phyloP scores from a whole-genome alignment of 2,329 filamentous ascomycete genomes.

The Fusarium palustre region DNA sequence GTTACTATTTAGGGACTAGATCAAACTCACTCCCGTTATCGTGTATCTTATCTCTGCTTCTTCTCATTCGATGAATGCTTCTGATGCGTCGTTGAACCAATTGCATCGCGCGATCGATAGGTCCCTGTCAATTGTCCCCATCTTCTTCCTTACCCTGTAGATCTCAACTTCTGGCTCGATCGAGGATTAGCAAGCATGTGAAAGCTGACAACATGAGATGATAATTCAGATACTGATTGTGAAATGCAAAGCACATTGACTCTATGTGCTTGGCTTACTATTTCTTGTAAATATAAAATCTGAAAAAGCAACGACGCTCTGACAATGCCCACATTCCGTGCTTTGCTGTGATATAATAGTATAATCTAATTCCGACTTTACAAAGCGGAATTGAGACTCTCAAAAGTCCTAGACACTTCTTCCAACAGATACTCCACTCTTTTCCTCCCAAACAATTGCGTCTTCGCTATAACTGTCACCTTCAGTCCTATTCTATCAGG shows the following conservation, averaged over 20 bases:
- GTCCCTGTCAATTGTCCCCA: neutral
- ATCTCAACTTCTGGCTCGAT: neutral
- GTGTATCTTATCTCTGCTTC: neutral
- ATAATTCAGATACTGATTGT: neutral
- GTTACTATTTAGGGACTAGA: neutral
- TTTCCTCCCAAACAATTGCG: neutral
- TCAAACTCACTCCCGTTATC: neutral
- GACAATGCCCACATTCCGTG: neutral
- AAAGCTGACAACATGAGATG: neutral
- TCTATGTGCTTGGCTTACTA: neutral
- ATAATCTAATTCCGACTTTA: no score
- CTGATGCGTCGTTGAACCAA: neutral
- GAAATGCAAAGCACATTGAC: no score
- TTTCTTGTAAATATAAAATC: accelerated
- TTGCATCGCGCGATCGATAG: neutral
- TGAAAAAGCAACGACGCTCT: neutral
- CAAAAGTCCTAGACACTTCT: neutral
- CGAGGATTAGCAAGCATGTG: neutral
- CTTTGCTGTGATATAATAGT: no score
- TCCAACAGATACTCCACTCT: neutral
- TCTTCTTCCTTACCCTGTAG: neutral
- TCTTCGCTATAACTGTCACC: neutral
- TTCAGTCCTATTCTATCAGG: constrained; percentile 6
- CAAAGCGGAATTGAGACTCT: neutral
- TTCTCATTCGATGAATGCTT: neutral